These are phyloP conservation scores for Endotrypanum monterogeii DNA, from an alignment of 208 protist species.

Conservation along the genomic window DNA sequence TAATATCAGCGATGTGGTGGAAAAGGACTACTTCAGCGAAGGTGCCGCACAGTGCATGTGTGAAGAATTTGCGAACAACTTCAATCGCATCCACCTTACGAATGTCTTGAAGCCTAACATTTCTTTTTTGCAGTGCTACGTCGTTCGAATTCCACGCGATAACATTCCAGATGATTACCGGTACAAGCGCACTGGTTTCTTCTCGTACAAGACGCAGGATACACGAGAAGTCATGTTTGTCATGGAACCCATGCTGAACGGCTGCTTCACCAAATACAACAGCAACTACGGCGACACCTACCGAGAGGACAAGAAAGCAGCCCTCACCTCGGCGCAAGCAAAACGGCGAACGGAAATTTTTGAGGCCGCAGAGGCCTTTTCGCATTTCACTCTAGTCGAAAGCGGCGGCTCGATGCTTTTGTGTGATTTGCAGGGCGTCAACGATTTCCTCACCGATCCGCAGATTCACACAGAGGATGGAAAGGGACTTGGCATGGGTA, in stretches of 20 bases:
- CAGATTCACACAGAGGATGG: conserved; percentile 86
- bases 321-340: conserved; percentile 41
- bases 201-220: conserved; percentile 75
- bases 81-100: conserved; percentile 62
- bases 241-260: conserved; percentile 89
- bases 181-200: conserved; percentile 56
- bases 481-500: conserved; percentile 80
- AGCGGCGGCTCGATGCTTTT: conserved; percentile 77
- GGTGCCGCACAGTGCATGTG: conserved; percentile 87
- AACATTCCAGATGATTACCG: conserved; percentile 59
- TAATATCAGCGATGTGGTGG: conserved; percentile 68
- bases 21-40: conserved; percentile 90
- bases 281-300: conserved; percentile 87
- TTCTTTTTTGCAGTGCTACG: conserved; percentile 87
- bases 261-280: conserved; percentile 90
- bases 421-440: conserved; percentile 82
- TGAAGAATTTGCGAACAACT: conserved; percentile 83
- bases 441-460: conserved; percentile 84
- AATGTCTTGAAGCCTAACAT: conserved; percentile 62
- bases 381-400: conserved; percentile 77
- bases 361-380: conserved; percentile 86
- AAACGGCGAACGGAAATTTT: conserved; percentile 59
- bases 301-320: conserved; percentile 60
- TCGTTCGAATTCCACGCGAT: conserved; percentile 60
- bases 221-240: conserved; percentile 75